A percentile compares a stretch with the other conserved stretches of the same genome.
Evolutionary conservation across 2,329 filamentous ascomycete species (phyloP).

Genomic region (Fusarium devonianum): DNA sequence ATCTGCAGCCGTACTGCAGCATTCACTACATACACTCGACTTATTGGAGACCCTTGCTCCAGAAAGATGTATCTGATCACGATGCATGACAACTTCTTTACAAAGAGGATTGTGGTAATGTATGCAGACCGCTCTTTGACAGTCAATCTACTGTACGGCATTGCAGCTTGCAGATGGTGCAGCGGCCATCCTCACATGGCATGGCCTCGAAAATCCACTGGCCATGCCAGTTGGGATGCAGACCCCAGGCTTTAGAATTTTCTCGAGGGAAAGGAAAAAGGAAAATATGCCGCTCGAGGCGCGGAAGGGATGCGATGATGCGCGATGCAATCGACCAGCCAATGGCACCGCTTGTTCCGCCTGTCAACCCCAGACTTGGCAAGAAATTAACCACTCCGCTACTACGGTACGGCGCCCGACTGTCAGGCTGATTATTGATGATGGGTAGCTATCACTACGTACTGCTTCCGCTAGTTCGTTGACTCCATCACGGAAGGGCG

Average conservation of each 20-base stretch:
- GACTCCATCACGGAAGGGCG: too few relatives aligned
- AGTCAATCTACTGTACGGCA: conserved; percentile 27
- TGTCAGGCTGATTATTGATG: neutral
- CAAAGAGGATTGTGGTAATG: conserved; percentile 29
- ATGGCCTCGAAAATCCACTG: conserved; percentile 30
- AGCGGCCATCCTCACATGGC: conserved; percentile 19
- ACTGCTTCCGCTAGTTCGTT: conserved; percentile 6
- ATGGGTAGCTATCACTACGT: conserved; percentile 5
- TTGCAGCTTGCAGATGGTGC: conserved; percentile 27
- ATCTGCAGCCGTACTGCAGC: conserved; percentile 7
- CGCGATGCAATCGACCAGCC: conserved; percentile 14
- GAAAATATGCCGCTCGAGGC: conserved; percentile 27
- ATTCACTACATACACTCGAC: conserved; percentile 16
- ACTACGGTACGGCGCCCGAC: neutral
- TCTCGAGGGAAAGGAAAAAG: neutral
- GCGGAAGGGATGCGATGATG: conserved; percentile 11
- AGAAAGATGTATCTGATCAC: neutral
- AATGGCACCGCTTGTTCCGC: conserved; percentile 6
- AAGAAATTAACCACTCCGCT: conserved; percentile 11
- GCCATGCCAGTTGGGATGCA: conserved; percentile 2
- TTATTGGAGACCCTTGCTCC: conserved; percentile 6
- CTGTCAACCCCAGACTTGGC: conserved; percentile 28
- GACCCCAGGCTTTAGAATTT: conserved; percentile 19
- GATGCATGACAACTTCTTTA: conserved; percentile 14
- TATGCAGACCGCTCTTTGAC: conserved; percentile 43